These are phyloP conservation scores for Danielia oregonensis DNA, from an alignment of 805 yeast species.

Conservation along the genomic window DNA sequence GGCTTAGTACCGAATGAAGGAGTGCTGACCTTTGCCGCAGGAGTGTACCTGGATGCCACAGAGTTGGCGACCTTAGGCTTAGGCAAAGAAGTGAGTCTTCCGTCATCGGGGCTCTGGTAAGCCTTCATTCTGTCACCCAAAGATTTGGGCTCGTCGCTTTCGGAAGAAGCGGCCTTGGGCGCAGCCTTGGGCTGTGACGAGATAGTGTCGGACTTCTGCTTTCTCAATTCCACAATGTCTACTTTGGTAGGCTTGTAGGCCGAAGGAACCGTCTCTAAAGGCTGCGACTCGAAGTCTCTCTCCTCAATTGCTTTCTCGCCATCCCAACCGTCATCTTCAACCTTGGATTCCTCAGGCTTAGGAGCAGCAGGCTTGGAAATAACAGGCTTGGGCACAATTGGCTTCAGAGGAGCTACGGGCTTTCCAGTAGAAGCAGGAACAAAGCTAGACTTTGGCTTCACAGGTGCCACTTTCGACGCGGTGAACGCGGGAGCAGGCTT, in stretches of 20 bases:
- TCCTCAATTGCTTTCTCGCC: constrained; percentile 57
- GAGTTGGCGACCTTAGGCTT: constrained; percentile 53
- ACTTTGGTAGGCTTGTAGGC: constrained; percentile 68
- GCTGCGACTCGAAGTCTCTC: constrained; percentile 48
- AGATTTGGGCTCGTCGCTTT: constrained; percentile 44
- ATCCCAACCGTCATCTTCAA: constrained; percentile 65
- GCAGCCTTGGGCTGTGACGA: constrained; percentile 36
- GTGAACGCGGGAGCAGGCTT: constrained; percentile 1
- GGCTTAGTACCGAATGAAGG: constrained; percentile 15
- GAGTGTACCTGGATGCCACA: constrained; percentile 47
- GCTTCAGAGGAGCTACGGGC: constrained; percentile 25
- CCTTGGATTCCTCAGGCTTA: neutral
- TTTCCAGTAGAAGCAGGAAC: constrained; percentile 38
- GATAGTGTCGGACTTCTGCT: constrained; percentile 42
- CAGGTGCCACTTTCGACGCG: constrained; percentile 5
- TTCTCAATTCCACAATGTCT: constrained; percentile 52
- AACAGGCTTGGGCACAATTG: constrained; percentile 14
- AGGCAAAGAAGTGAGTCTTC: constrained; percentile 58
- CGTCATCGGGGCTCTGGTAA: constrained; percentile 38
- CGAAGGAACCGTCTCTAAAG: constrained; percentile 51
- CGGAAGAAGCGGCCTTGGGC: constrained; percentile 8
- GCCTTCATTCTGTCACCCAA: constrained; percentile 43
- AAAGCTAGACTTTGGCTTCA: constrained; percentile 19
- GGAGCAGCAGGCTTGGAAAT: constrained; percentile 6
- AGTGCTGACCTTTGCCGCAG: constrained; percentile 25